A percentile compares a stretch with the other conserved stretches of the same genome.
phyloP scores from a whole-genome alignment of 2,329 filamentous ascomycete genomes.

The Fusarium incarnatum region DNA sequence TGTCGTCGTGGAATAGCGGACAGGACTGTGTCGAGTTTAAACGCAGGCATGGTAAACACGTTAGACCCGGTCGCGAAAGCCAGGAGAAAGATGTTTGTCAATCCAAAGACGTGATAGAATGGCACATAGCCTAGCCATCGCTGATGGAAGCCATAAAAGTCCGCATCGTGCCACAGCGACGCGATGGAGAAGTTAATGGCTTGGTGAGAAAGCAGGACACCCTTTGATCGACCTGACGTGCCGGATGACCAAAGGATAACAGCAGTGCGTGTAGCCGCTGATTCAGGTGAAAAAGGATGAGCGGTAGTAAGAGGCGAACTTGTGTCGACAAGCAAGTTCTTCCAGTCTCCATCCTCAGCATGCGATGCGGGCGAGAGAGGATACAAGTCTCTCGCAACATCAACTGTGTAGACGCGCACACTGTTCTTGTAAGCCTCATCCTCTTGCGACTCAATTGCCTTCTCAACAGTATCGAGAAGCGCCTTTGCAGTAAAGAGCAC shows the following conservation, averaged over 20 bases:
- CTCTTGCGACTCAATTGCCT: slow-evolving; percentile 51
- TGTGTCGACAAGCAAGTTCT: slow-evolving; percentile 64
- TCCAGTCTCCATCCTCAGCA: slow-evolving; percentile 64
- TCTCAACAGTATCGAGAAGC: slow-evolving; percentile 49
- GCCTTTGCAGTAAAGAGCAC: slow-evolving; percentile 53
- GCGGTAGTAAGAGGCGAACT: slow-evolving; percentile 58
- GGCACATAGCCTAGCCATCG: slow-evolving; percentile 73
- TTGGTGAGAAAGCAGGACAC: slow-evolving; percentile 76
- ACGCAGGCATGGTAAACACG: slow-evolving; percentile 77
- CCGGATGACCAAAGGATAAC: slow-evolving; percentile 64
- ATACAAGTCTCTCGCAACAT: slow-evolving; percentile 51
- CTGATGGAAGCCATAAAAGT: slow-evolving; percentile 55
- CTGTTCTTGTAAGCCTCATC: slow-evolving; percentile 49
- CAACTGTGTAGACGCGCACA: slow-evolving; percentile 71
- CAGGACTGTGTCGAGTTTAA: slow-evolving; percentile 75
- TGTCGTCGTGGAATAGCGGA: slow-evolving; percentile 68
- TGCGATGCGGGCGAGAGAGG: slow-evolving; percentile 44
- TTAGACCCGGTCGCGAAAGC: slow-evolving; percentile 64
- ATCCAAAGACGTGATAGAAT: slow-evolving; percentile 75
- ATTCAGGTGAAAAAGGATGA: slow-evolving; percentile 51
- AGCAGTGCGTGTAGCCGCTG: slow-evolving; percentile 66
- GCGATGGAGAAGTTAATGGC: slow-evolving; percentile 71
- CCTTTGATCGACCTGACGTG: slow-evolving; percentile 80
- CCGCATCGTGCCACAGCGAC: slow-evolving; percentile 62
- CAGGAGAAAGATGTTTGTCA: slow-evolving; percentile 67